Conservation (phyloP, 2,329 filamentous ascomycete species). For the Aureobasidium pullulans region DNA sequence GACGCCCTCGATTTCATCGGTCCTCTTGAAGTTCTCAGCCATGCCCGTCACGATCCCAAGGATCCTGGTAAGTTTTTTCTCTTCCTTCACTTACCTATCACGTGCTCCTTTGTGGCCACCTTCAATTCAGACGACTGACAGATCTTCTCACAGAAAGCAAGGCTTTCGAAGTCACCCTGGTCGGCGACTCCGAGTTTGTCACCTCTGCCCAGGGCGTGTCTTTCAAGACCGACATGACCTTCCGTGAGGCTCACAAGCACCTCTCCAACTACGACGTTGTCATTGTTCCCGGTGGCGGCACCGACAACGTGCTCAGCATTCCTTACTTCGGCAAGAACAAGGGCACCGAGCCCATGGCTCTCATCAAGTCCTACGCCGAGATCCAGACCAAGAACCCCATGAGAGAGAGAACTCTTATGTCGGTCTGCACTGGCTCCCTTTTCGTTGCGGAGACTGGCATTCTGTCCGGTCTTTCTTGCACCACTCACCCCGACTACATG, state of each 20-base stretch:
- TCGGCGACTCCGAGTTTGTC: slow-evolving; percentile 39
- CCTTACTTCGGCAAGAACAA: slow-evolving; percentile 45
- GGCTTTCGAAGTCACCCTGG: slow-evolving; percentile 48
- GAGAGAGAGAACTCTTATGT: slow-evolving; percentile 74
- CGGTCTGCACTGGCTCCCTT: slow-evolving; percentile 71
- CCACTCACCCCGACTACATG: slow-evolving; percentile 73
- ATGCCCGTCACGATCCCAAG: slow-evolving; percentile 47
- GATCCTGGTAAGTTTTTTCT: slow-evolving; percentile 39
- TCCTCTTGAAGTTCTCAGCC: slow-evolving; percentile 50
- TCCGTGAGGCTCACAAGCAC: slow-evolving; percentile 66
- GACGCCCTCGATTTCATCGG: slow-evolving; percentile 52
- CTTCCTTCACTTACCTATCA: neutral
- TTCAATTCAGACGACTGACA: neutral
- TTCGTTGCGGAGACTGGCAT: slow-evolving; percentile 71
- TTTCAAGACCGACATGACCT: slow-evolving; percentile 67
- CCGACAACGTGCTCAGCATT: slow-evolving; percentile 47
- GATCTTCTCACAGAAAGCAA: slow-evolving; percentile 35
- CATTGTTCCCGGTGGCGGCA: slow-evolving; percentile 66
- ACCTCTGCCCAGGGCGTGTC: slow-evolving; percentile 57
- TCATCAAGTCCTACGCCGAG: slow-evolving; percentile 71
- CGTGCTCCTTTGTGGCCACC: slow-evolving; percentile 7
- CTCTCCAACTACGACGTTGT: slow-evolving; percentile 73
- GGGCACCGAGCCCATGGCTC: slow-evolving; percentile 54
- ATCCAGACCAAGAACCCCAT: slow-evolving; percentile 71
- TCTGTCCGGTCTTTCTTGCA: slow-evolving; percentile 70